phyloP scores from a whole-genome alignment of 371 early-diverging fungal species.

The Choanephora cucurbitarum region DNA sequence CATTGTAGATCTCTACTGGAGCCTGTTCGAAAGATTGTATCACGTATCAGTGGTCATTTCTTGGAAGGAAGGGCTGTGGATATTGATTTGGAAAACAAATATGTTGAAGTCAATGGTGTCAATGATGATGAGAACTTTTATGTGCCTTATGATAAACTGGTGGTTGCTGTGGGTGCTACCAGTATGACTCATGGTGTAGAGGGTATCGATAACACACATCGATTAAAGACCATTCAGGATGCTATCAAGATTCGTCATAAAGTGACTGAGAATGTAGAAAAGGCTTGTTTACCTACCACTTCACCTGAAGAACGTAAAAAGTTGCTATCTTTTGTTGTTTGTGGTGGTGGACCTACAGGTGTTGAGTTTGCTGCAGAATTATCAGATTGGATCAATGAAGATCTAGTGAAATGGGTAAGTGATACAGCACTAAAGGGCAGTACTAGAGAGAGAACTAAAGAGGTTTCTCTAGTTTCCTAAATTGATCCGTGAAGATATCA shows the following conservation, averaged over 20 bases:
- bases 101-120: constrained; percentile 51
- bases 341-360: constrained; percentile 85
- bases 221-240: constrained; percentile 73
- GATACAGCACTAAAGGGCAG: too few species aligned
- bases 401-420: constrained; percentile 69
- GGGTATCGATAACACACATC: constrained; percentile 74
- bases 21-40: constrained; percentile 68
- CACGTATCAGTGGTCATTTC: constrained; percentile 50
- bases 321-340: constrained; percentile 81
- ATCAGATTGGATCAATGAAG: constrained; percentile 83
- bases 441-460: background rate
- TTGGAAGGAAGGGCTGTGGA: constrained; percentile 67
- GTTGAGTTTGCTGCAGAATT: constrained; percentile 86
- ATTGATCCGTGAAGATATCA: constrained; percentile 65
- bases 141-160: constrained; percentile 76
- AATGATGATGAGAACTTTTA: constrained; percentile 45
- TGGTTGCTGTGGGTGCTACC: constrained; percentile 82
- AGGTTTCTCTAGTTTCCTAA: constrained; percentile 53
- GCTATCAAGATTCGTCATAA: constrained; percentile 70
- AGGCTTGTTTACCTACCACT: constrained; percentile 77
- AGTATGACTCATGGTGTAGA: constrained; percentile 80
- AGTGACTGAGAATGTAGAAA: constrained; percentile 80
- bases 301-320: constrained; percentile 74
- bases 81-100: constrained; percentile 67
- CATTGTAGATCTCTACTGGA: constrained; percentile 73